These are phyloP conservation scores for Lagenaria siceraria DNA, from an alignment of 306 rosid genomes.

Conservation along the genomic window DNA sequence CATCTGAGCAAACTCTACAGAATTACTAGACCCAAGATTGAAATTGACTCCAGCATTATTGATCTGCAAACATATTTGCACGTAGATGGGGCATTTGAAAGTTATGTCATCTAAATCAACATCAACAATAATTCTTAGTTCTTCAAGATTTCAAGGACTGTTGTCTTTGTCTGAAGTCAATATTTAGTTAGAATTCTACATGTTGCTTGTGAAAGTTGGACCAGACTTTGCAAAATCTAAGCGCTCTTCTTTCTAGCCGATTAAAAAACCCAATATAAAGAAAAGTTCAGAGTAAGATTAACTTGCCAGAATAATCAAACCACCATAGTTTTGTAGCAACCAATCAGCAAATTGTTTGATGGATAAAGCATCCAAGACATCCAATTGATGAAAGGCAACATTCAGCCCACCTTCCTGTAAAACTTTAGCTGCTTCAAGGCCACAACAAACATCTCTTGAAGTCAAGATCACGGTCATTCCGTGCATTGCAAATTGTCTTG, in stretches of 20 bases:
- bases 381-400: conserved; percentile 59
- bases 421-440: conserved; percentile 72
- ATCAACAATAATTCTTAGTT: neutral
- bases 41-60: conserved; percentile 86
- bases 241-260: neutral
- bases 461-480: conserved; percentile 75
- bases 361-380: conserved; percentile 58
- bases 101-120: neutral
- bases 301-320: conserved; percentile 70
- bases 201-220: neutral
- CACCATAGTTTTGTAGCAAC: conserved; percentile 61
- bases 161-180: neutral
- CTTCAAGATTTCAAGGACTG: neutral
- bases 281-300: neutral
- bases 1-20: conserved; percentile 46
- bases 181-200: neutral
- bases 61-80: conserved; percentile 29
- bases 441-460: conserved; percentile 64
- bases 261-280: neutral
- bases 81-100: neutral
- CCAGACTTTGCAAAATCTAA: neutral
- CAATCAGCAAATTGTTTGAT: conserved; percentile 42
- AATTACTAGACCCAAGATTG: conserved; percentile 65
- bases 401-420: conserved; percentile 77
- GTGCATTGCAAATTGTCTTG: conserved; percentile 65